Evolutionary conservation across 2,329 filamentous ascomycete species (phyloP), one percentile per base, ranked within the genome.

Genomic region (Plectosphaerella cucumerina): DNA sequence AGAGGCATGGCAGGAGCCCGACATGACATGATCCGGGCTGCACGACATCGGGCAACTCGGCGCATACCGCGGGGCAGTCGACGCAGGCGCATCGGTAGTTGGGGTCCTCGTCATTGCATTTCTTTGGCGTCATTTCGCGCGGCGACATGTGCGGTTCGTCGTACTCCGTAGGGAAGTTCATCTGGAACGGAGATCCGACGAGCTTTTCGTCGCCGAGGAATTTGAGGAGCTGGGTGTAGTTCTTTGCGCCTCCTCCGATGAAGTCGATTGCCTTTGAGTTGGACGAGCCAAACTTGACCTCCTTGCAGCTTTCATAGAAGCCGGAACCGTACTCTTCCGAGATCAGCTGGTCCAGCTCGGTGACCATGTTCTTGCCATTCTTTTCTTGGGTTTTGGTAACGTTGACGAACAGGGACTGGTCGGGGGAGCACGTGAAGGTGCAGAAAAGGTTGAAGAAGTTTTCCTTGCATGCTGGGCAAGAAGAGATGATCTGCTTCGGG

Each of bases 381-480:
- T 83, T 89, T 20, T 79, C 69, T 56, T 82, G 80, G 0, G 86
- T 87, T 49, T 85, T 72, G 11, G 94, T 97, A 42, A 99, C 84
- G 62, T 99, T 99, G 66, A 99, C 77, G 64, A 99, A 99, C 0
- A 96, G 76, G 0, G 91, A 97, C 67, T 99, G 94, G 63, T 99
- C 88, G 6, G 95, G 93, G 5, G 94, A 99, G 74, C 95, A 99
- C 3, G 92, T 97, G 65, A 99, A 97, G 5, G 91, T 95, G 73
- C 94, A 99, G 70, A 99, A 99, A 43, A 95, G 78, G 73, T 99
- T 96, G 77, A 90, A 97, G 76, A 99, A 99, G 75, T 99, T 99
- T 62, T 92, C 87, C 70, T 94, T 96, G 80, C 94, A 99, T 31
- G 95, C 94, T 2, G 94, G 94, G 67, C 94, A 99, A 10, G 91